Evolutionary conservation across 2,329 filamentous ascomycete species (phyloP).

Genomic region (Cordyceps javanica): DNA sequence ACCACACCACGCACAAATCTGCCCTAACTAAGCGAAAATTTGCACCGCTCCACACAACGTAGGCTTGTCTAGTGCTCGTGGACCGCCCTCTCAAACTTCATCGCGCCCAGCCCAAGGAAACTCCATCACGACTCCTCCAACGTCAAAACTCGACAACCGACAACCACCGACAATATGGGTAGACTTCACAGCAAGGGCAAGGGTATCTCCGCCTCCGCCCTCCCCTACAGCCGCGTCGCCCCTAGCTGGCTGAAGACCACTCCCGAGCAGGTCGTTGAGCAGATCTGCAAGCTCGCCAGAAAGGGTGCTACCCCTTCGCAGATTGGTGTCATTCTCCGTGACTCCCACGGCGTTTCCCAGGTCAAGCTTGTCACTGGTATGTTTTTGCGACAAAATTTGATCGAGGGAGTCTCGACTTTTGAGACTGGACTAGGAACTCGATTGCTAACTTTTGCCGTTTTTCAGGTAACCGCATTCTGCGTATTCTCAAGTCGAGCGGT

Average conservation of each 20-base stretch:
- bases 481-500: constrained; percentile 97
- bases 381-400: constrained; percentile 25
- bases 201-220: constrained; percentile 92
- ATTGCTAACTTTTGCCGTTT: constrained; percentile 31
- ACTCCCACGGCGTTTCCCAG: constrained; percentile 96
- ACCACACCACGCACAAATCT: constrained; percentile 18
- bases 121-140: constrained; percentile 23
- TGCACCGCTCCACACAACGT: constrained; percentile 34
- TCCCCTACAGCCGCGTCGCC: constrained; percentile 92
- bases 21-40: constrained; percentile 44
- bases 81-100: constrained; percentile 6
- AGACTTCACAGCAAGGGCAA: constrained; percentile 99
- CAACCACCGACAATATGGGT: constrained; percentile 66
- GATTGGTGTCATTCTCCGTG: constrained; percentile 97
- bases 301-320: constrained; percentile 98
- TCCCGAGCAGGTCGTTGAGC: constrained; percentile 95
- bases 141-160: constrained; percentile 32
- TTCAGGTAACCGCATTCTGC: constrained; percentile 98
- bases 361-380: constrained; percentile 95
- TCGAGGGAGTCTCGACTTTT: background rate
- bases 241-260: constrained; percentile 99
- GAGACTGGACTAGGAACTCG: background rate
- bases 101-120: constrained; percentile 16
- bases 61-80: constrained; percentile 5
- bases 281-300: constrained; percentile 98